Evolutionary conservation across 1,139 yeast genomes (phyloP).

Genomic region (Groenewaldozyma sp.): DNA sequence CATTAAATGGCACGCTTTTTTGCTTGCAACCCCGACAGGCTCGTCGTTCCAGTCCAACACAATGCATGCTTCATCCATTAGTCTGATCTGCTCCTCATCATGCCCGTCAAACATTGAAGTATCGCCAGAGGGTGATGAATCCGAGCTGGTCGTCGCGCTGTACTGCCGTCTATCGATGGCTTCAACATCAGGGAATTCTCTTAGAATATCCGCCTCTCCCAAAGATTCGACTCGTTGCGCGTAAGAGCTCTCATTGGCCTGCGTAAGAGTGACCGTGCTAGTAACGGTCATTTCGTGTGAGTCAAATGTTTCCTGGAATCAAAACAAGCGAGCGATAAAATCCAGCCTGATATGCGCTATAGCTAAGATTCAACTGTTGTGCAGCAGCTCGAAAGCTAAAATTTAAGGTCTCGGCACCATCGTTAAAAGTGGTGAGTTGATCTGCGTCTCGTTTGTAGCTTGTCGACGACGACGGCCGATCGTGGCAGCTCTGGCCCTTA

Average conservation of each 20-base stretch:
- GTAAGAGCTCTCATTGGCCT: background rate
- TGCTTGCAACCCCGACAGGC: conserved; percentile 90
- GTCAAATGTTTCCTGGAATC: too few species aligned
- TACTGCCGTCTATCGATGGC: conserved; percentile 3
- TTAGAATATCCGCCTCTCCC: conserved; percentile 10
- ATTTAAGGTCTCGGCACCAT: too few species aligned
- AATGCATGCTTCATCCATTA: conserved; percentile 96
- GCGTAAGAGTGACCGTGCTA: background rate
- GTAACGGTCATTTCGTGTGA: too few species aligned
- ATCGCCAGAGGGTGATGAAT: conserved; percentile 16
- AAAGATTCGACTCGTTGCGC: conserved; percentile 9
- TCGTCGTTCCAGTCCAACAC: conserved; percentile 79
- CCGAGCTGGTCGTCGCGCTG: conserved; percentile 3
- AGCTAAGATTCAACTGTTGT: too few species aligned
- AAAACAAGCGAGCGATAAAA: too few species aligned
- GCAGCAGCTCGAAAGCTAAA: too few species aligned
- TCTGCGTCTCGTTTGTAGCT: too few species aligned
- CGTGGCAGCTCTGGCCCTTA: too few species aligned
- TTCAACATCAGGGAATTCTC: conserved; percentile 13
- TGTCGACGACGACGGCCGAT: too few species aligned
- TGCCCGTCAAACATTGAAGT: conserved; percentile 59
- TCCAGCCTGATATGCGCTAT: too few species aligned
- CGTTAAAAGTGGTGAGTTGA: too few species aligned
- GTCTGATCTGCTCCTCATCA: conserved; percentile 84
- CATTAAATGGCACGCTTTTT: conserved; percentile 88